Evolutionary conservation across 192 early-diverging fungal genomes (phyloP), one percentile per base, ranked within the genome.

Genomic region (Phlyctochytrium bullatum): DNA sequence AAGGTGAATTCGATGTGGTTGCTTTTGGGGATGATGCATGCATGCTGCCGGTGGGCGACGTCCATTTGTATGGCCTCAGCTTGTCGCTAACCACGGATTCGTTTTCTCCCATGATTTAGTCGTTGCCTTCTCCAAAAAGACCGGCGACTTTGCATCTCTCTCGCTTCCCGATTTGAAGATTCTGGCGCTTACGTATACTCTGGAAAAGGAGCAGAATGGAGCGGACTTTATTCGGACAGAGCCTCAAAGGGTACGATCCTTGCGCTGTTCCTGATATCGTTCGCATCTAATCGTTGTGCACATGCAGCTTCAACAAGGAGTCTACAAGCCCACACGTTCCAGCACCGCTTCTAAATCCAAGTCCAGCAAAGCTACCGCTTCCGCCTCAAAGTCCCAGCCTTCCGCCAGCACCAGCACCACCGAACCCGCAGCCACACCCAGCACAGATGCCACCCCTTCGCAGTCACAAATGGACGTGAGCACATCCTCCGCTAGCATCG

Each of bases 71-170:
- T 62, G 6, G 73, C 66, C 34, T 32, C 80, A 10, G 27, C 65
- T 61, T 33, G 76, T 2, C 60, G 71, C n/a, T 34, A 61, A 10
- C 74, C 77, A 2, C 66, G 78, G 52, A 63, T 67, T 59, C 59
- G 56, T 63, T 24, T 20, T 59, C 16, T 52, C 30, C 34, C 50
- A 0, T 47, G 10, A 47, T 20, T 53, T 84, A 71, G 94, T 97
- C 17, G 78, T 89, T 28, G 85, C 82, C 3, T 97, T 97, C 78
- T 81, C 95, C 47, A 91, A 89, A 66, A 89, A 89, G 70, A 95
- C 96, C 2, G 96, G 96, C 52, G 96, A 98, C 78, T 95, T 87
- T 73, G 72, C 89, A 25, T 79, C 80, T 29, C 78, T 98, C 20
- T 90, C 90, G 17, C 65, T 81, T 27, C 88, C 90, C 16, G 96